A percentile compares a stretch with the other conserved stretches of the same genome.
Conservation (phyloP, 257 asterid genomes). For the Cruciata laevipes region DNA sequence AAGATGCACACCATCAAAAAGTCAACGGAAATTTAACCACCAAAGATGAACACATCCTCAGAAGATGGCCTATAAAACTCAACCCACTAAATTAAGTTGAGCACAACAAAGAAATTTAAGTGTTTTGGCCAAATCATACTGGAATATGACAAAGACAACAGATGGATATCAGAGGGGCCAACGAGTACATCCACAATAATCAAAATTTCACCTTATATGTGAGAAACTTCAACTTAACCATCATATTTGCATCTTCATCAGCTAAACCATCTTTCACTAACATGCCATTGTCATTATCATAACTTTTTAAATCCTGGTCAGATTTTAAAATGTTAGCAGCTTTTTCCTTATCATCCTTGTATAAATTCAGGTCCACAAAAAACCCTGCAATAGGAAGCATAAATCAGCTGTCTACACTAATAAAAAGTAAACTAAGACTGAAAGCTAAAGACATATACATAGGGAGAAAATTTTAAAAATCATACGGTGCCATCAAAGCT, state of each 20-base stretch:
- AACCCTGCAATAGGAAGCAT: slow-evolving; percentile 55
- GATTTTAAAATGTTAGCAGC: slow-evolving; percentile 34
- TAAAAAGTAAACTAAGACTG: not conserved
- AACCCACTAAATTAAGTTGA: not conserved
- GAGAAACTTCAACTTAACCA: slow-evolving; percentile 95
- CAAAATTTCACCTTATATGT: slow-evolving; percentile 62
- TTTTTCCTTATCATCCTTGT: slow-evolving; percentile 56
- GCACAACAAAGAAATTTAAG: not conserved
- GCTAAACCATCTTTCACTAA: slow-evolving; percentile 53
- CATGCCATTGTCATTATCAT: slow-evolving; percentile 28
- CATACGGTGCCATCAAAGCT: not conserved
- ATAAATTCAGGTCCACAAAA: slow-evolving; percentile 79
- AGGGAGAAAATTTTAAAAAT: not conserved
- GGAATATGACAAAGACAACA: slow-evolving; percentile 3
- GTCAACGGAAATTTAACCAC: not conserved
- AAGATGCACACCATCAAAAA: not conserved
- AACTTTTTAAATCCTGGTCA: slow-evolving; percentile 26
- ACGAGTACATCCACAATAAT: not conserved
- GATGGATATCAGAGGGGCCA: slow-evolving; percentile 1
- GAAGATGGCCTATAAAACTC: not conserved
- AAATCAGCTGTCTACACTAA: slow-evolving; percentile 16
- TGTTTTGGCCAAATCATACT: not conserved
- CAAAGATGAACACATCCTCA: not conserved
- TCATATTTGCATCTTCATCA: slow-evolving; percentile 97
- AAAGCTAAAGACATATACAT: not conserved